Evolutionary conservation across 768 basidiomycete species (phyloP), one percentile per base, ranked within the genome.

Genomic region (Panellus pusillus): DNA sequence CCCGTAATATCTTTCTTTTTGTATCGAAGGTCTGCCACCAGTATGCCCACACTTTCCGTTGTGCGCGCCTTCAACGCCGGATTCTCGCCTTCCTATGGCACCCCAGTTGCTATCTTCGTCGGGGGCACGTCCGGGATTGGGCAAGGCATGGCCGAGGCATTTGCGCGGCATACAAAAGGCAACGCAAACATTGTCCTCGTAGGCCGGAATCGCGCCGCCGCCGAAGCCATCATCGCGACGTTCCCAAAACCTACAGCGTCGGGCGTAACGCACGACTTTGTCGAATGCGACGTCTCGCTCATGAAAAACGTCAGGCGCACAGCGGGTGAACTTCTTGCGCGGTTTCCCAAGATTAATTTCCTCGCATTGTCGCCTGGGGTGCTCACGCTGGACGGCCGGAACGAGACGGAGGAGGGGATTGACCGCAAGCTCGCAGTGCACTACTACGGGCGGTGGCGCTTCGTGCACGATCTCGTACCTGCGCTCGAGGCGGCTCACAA

Each of bases 401-500:
- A 69, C 43, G 74, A 77, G 62, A 78, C 77, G 17, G 64, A 65
- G 37, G 78, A 79, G 61, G 77, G 78, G 4, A 68, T 78, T 28
- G 78, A 77, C 61, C 63, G 66, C 54, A 72, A 74, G 59, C 63
- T 78, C 14, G 75, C 73, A 29, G 51, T 80, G 48, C 73, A 79
- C 48, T 81, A 82, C 62, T 83, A 83, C 60, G 68, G 75, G 19
- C 66, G 81, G 36, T 80, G 74, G 78, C 73, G 72, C 54, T 80
- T 82, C 60, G 69, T 74, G 3, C 53, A 70, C n/a, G 78, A 79
- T 19, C 65, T 83, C 6, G 42, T 78, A 14, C 79, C 79, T 1
- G 62, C 72, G 0, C 56, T 84, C 37, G 65, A 66, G 50, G 73
- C 66, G 20, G 81, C 80, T 9, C 70, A 68, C 41, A 74, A 74